Evolutionary conservation across 768 basidiomycete genomes (phyloP).

Genomic region (Phaffia australis): DNA sequence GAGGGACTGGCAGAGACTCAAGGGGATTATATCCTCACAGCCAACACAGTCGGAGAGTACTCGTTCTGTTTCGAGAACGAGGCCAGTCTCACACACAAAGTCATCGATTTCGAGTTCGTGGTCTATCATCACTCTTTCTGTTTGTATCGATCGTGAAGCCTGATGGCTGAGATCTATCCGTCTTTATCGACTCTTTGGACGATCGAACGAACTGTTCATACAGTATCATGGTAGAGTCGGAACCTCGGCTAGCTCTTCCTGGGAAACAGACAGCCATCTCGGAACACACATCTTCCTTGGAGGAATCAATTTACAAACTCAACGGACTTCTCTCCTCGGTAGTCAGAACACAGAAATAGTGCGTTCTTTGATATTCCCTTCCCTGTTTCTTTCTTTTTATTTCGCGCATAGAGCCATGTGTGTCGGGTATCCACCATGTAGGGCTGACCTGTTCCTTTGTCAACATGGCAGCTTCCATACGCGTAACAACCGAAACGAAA

Average conservation of each 20-base stretch:
- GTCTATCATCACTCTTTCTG: not conserved
- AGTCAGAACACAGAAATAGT: constrained; percentile 90
- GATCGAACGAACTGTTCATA: constrained; percentile 38
- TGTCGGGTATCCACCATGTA: not conserved
- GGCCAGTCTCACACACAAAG: constrained; percentile 86
- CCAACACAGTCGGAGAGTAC: constrained; percentile 57
- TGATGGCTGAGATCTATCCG: not conserved
- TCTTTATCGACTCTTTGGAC: not conserved
- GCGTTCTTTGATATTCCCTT: constrained; percentile 37
- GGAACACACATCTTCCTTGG: constrained; percentile 84
- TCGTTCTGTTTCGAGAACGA: constrained; percentile 62
- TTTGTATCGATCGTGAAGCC: not conserved
- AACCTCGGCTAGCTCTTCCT: constrained; percentile 78
- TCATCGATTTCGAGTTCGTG: constrained; percentile 48
- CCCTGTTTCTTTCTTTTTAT: constrained; percentile 2
- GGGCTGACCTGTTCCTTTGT: not conserved
- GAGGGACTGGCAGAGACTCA: constrained; percentile 82
- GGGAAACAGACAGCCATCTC: constrained; percentile 68
- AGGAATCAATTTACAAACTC: constrained; percentile 89
- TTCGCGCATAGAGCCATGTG: not conserved
- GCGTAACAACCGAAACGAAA: constrained; percentile 85
- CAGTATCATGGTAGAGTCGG: constrained; percentile 89
- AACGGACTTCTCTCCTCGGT: constrained; percentile 78
- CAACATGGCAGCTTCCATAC: constrained; percentile 66
- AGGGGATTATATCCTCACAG: constrained; percentile 94